Evolutionary conservation across 2,329 filamentous ascomycete species (phyloP).

Genomic region (Aspergillus puulaauensis): DNA sequence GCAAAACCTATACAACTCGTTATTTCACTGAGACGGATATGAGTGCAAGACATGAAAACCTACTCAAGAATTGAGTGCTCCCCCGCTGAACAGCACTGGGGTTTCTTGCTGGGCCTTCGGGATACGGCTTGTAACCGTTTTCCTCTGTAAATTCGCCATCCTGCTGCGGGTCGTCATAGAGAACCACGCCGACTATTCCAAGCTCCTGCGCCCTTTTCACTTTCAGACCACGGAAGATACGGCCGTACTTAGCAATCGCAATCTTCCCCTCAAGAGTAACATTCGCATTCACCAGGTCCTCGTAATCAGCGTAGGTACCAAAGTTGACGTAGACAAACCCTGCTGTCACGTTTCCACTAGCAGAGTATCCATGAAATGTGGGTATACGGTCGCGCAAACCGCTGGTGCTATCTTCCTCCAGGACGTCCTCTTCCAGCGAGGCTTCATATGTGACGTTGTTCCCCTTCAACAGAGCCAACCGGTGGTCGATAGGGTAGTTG

Average conservation of each 20-base stretch:
- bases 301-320: conserved; percentile 80
- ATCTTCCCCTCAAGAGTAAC: conserved; percentile 81
- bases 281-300: conserved; percentile 74
- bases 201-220: conserved; percentile 89
- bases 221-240: conserved; percentile 85
- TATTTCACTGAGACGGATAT: not conserved
- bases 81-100: conserved; percentile 88
- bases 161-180: conserved; percentile 87
- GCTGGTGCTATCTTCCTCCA: conserved; percentile 80
- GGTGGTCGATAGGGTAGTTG: conserved; percentile 73
- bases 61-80: conserved; percentile 77
- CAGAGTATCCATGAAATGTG: conserved; percentile 93
- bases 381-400: conserved; percentile 71
- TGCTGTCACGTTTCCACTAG: conserved; percentile 85
- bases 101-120: conserved; percentile 80
- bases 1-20: conserved; percentile 47
- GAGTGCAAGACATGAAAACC: conserved; percentile 34
- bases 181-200: conserved; percentile 79
- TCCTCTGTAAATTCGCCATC: conserved; percentile 79
- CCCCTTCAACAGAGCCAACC: conserved; percentile 64
- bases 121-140: conserved; percentile 77
- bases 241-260: conserved; percentile 80
- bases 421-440: conserved; percentile 76
- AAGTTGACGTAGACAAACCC: conserved; percentile 89
- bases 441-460: conserved; percentile 72